These are phyloP conservation scores for Bryopsis sp. DNA, from an alignment of 139 green algal genomes.

Conservation along the genomic window DNA sequence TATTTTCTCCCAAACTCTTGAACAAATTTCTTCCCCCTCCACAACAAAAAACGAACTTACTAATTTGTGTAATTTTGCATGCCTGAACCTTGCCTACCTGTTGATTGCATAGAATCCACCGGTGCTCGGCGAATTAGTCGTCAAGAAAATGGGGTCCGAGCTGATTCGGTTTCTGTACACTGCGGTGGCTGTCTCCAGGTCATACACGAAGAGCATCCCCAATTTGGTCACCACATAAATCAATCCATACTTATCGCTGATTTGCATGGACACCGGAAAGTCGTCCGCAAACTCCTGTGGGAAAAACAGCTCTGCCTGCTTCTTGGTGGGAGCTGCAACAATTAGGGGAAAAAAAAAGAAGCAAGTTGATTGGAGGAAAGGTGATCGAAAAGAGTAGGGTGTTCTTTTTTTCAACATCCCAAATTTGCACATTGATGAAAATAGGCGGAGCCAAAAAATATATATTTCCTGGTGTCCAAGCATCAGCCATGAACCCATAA, in stretches of 20 bases:
- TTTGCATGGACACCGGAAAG: constrained; percentile 96
- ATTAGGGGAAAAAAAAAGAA: no score
- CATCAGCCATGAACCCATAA: no score
- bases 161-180: constrained; percentile 96
- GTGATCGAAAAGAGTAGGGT: no score
- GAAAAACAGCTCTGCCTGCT: constrained; percentile 96
- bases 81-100: no score
- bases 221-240: constrained; percentile 98
- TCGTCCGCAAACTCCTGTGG: constrained; percentile 97
- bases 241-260: constrained; percentile 71
- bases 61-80: not conserved
- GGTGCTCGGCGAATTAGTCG: constrained; percentile 46
- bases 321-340: constrained; percentile 33
- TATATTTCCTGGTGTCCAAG: no score
- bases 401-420: no score
- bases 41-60: no score
- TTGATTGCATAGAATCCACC: constrained; percentile 94
- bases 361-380: no score
- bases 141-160: constrained; percentile 93
- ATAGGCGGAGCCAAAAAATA: no score
- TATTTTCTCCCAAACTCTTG: no score
- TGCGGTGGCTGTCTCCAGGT: constrained; percentile 89
- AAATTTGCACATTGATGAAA: no score
- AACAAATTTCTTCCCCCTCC: no score
- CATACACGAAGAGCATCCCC: constrained; percentile 98